Conservation (phyloP, 768 basidiomycete genomes). For the Calocybe indica region DNA sequence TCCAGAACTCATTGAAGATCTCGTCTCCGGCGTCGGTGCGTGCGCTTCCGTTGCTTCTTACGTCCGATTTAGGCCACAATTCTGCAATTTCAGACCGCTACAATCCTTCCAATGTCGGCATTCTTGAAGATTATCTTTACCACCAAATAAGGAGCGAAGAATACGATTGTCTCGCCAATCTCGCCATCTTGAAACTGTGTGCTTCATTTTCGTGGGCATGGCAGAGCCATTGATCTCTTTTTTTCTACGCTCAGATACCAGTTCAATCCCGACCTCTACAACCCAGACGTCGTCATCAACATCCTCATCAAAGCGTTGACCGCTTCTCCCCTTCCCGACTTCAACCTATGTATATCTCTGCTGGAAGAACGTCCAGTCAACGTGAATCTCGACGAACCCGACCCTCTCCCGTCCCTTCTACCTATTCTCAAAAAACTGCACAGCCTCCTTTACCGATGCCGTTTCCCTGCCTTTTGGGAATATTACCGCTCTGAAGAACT, state of each 20-base stretch:
- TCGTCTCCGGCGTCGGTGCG: slow-evolving; percentile 88
- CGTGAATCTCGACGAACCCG: slow-evolving; percentile 65
- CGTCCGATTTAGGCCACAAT: slow-evolving; percentile 2
- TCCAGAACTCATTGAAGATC: slow-evolving; percentile 82
- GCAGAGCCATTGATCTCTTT: slow-evolving; percentile 1
- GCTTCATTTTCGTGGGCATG: slow-evolving; percentile 11
- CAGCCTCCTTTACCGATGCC: slow-evolving; percentile 72
- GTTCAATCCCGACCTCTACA: slow-evolving; percentile 91
- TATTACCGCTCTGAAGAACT: slow-evolving; percentile 66
- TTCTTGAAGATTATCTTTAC: slow-evolving; percentile 95
- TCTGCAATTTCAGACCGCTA: slow-evolving; percentile 69
- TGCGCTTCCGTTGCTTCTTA: slow-evolving; percentile 3
- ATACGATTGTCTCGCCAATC: slow-evolving; percentile 92
- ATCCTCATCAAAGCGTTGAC: slow-evolving; percentile 91
- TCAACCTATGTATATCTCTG: slow-evolving; percentile 91
- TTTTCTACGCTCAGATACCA: slow-evolving; percentile 62
- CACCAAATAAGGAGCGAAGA: slow-evolving; percentile 88
- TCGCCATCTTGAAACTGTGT: slow-evolving; percentile 90
- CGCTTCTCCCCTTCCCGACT: slow-evolving; percentile 84
- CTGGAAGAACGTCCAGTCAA: slow-evolving; percentile 65
- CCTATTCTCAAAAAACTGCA: slow-evolving; percentile 64
- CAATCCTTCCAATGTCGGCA: slow-evolving; percentile 89
- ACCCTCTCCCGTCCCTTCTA: slow-evolving; percentile 69
- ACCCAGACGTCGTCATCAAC: slow-evolving; percentile 89
- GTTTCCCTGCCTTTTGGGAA: slow-evolving; percentile 85